phyloP scores from a whole-genome alignment of 2,329 filamentous ascomycete species.

The Metarhizium sp. region DNA sequence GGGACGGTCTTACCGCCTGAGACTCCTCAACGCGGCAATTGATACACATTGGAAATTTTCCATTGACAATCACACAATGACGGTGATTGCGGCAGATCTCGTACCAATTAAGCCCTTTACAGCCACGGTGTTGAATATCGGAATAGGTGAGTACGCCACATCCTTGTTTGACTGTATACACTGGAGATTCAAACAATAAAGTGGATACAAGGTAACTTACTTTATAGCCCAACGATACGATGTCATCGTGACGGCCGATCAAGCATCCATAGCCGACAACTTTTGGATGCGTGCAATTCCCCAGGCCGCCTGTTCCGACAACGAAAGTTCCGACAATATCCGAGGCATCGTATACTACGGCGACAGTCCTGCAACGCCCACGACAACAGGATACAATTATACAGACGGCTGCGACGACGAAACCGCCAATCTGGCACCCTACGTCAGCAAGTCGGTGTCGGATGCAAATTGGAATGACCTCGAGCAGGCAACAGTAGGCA shows the following conservation, averaged over 20 bases:
- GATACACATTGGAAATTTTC: constrained; percentile 37
- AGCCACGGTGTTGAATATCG: constrained; percentile 16
- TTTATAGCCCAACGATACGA: constrained; percentile 33
- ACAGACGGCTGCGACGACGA: no score
- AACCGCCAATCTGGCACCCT: no score
- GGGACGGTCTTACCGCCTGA: constrained; percentile 35
- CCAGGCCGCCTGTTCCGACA: constrained; percentile 7
- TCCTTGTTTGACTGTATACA: no score
- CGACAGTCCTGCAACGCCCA: constrained; percentile 9
- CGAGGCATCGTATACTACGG: constrained; percentile 39
- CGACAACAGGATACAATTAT: no score
- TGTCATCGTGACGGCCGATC: constrained; percentile 32
- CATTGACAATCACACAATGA: constrained; percentile 47
- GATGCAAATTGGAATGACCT: no score
- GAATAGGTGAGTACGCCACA: no score
- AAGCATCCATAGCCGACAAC: constrained; percentile 16
- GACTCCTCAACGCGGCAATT: constrained; percentile 37
- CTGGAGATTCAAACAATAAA: no score
- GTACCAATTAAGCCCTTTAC: constrained; percentile 47
- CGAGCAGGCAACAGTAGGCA: no score
- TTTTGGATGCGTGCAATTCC: constrained; percentile 35
- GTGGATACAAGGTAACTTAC: no score
- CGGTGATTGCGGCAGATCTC: constrained; percentile 48
- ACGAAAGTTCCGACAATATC: constrained; percentile 27
- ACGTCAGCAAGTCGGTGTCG: no score